Evolutionary conservation across 2,329 filamentous ascomycete genomes (phyloP), one percentile per base, ranked within the genome.

Genomic region (Teratosphaeriaceae sp.): DNA sequence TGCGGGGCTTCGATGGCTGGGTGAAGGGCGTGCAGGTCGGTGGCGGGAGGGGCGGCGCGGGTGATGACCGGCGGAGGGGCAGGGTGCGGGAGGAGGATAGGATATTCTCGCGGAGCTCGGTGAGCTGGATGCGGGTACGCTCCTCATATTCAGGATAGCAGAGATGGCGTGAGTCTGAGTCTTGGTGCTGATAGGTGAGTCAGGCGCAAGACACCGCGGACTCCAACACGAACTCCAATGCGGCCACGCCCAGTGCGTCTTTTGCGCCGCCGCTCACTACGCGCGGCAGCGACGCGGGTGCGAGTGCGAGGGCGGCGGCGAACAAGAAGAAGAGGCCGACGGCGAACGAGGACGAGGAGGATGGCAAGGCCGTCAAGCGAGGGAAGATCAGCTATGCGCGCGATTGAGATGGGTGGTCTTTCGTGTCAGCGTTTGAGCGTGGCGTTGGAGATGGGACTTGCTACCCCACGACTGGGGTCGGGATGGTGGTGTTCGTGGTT

Each of bases 1-100:
- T 98, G 63, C 88, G 86, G 38, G 92, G 92, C 18, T 98, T 98
- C 65, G 92, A 98, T 65, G 94, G 88, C 62, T 98, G 97, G 69
- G 94, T 95, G 72, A 98, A 98, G 66, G 89, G 75, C 3, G 74
- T 80, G 9, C 73, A 79, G 52, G 73, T 68, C 3, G 60, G 64
- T 4, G 56, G 61, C 12, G 20, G 31, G 5, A 53, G 53, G 42
- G 66, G 65, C 21, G 55, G 56, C 53, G 46, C 60, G 79, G n/a
- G n/a, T n/a, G 59, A 77, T 81, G 61, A 81, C 81, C 63, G 84
- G 57, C 79, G 85, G 57, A 78, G 84, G 63, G 68, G 76, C 19
- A 76, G 77, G 4, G 70, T 83, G 38, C 74, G 73, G 47, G 85
- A 89, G 40, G 75, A 78, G 54, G 85, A 88, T 60, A 74, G 84